Percentiles rank a stretch among this genome's conserved stretches.
phyloP scores from a whole-genome alignment of 176 grass and related monocot species.

The Paspalum notatum region DNA sequence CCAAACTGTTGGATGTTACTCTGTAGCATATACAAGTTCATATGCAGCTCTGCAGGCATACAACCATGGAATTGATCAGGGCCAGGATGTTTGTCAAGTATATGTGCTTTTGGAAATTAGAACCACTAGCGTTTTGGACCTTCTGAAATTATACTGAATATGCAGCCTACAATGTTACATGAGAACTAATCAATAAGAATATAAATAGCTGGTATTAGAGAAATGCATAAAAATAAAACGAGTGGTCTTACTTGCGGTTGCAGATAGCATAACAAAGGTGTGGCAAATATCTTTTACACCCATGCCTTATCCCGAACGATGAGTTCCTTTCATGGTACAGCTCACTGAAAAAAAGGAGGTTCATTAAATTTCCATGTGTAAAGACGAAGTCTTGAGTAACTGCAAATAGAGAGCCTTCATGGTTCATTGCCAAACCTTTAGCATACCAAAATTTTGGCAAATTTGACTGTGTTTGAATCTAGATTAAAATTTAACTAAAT shows the following conservation, averaged over 20 bases:
- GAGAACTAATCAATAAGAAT: slow-evolving; percentile 1
- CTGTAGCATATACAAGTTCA: not conserved
- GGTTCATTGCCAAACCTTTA: no score
- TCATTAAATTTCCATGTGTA: slow-evolving; percentile 2
- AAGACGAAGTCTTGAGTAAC: slow-evolving; percentile 17
- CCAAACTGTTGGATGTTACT: not conserved
- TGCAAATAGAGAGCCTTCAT: no score
- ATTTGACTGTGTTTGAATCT: no score
- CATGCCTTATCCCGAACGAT: not conserved
- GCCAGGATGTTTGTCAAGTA: not conserved
- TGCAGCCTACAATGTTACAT: slow-evolving; percentile 12
- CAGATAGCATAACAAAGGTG: not conserved
- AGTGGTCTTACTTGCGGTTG: slow-evolving; percentile 1
- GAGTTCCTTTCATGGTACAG: not conserved
- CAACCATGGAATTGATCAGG: not conserved
- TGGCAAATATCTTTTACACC: not conserved
- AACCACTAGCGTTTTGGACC: not conserved
- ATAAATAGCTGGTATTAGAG: not conserved
- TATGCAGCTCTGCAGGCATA: not conserved
- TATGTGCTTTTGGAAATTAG: not conserved
- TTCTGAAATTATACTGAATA: not conserved
- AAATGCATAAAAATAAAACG: not conserved
- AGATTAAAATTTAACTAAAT: no score
- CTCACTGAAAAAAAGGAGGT: not conserved
- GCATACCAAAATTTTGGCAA: no score